Evolutionary conservation across 306 rosid genomes (phyloP).

Genomic region (Vigna unguiculata): DNA sequence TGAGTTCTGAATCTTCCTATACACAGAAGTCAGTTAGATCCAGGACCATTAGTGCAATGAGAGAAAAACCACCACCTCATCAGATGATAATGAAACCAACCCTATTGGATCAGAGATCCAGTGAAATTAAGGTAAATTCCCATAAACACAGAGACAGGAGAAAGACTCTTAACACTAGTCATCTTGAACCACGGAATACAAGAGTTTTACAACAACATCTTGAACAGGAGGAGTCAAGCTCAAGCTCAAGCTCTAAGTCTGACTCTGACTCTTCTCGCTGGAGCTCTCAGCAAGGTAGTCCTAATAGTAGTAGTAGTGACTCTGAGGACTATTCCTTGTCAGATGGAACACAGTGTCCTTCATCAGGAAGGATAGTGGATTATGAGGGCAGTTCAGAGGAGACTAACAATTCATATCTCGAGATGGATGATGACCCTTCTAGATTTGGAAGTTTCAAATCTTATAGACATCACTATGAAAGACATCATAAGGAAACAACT

Average conservation of each 20-base stretch:
- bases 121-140: constrained; percentile 40
- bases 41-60: constrained; percentile 23
- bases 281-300: constrained; percentile 48
- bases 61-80: constrained; percentile 30
- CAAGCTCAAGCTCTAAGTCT: constrained; percentile 40
- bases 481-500: constrained; percentile 36
- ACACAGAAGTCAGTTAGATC: constrained; percentile 22
- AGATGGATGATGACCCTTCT: constrained; percentile 36
- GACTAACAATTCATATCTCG: constrained; percentile 36
- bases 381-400: constrained; percentile 47
- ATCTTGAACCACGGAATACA: constrained; percentile 15
- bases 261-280: constrained; percentile 39
- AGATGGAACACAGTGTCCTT: constrained; percentile 21
- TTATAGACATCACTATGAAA: constrained; percentile 27
- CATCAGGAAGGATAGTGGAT: constrained; percentile 29
- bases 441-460: constrained; percentile 46
- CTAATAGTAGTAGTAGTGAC: constrained; percentile 28
- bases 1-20: constrained; percentile 19
- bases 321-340: constrained; percentile 40
- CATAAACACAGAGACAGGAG: constrained; percentile 39
- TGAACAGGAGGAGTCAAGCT: constrained; percentile 44
- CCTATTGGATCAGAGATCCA: constrained; percentile 49
- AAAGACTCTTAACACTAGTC: constrained; percentile 33
- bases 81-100: constrained; percentile 56
- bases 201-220: constrained; percentile 6